A percentile compares a stretch with the other conserved stretches of the same genome.
These are phyloP conservation scores for Pinus taeda DNA, from an alignment of 75 land plant species.

Conservation along the genomic window DNA sequence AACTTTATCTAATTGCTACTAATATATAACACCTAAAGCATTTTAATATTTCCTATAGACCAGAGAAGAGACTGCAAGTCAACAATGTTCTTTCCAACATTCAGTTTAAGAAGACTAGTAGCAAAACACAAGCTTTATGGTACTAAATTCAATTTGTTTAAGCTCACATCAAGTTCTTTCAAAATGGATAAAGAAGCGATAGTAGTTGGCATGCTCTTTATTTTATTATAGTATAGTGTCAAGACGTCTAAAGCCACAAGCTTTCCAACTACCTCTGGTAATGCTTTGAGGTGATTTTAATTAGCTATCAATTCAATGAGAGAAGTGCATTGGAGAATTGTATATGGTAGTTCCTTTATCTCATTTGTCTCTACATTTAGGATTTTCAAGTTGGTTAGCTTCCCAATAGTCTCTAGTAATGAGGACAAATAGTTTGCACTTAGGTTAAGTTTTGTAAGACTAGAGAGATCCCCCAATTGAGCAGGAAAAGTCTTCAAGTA, in stretches of 20 bases:
- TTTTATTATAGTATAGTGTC: constrained; percentile 48
- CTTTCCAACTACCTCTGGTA: constrained; percentile 80
- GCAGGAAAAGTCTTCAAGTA: constrained; percentile 43
- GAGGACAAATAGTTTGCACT: constrained; percentile 44
- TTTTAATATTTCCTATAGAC: too few relatives aligned
- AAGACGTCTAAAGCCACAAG: constrained; percentile 47
- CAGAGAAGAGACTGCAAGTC: too few relatives aligned
- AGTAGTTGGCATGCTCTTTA: constrained; percentile 67
- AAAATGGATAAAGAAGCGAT: constrained; percentile 47
- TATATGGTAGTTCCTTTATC: constrained; percentile 63
- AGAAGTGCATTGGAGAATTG: constrained; percentile 64
- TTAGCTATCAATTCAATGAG: constrained; percentile 53
- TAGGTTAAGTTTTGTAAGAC: constrained; percentile 44
- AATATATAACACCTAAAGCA: constrained; percentile 54
- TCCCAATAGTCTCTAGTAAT: constrained; percentile 58
- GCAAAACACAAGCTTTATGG: constrained; percentile 3
- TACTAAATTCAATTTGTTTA: too few relatives aligned
- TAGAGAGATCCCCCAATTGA: constrained; percentile 50
- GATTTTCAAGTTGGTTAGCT: constrained; percentile 39
- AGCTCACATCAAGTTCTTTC: constrained; percentile 26
- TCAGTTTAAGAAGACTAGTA: too few relatives aligned
- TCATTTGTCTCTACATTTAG: constrained; percentile 62
- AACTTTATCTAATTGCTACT: constrained; percentile 55
- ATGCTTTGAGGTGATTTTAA: constrained; percentile 64
- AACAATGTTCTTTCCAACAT: too few relatives aligned